Evolutionary conservation across 805 yeast species (phyloP).

Genomic region (Metschnikowia amazonensis): DNA sequence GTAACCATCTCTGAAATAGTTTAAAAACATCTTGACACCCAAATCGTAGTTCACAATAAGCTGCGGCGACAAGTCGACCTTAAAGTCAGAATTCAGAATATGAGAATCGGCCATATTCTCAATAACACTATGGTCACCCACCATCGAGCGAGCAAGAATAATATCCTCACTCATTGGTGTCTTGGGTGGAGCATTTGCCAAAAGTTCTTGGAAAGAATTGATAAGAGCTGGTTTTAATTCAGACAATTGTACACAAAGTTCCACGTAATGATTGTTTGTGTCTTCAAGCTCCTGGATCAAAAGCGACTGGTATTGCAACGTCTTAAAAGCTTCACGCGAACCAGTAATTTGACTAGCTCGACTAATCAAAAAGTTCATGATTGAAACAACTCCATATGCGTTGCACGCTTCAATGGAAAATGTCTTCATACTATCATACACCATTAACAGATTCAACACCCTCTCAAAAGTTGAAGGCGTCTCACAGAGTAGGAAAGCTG

Average conservation of each 20-base stretch:
- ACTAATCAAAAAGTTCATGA: slow-evolving; percentile 4
- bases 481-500: slow-evolving; percentile 20
- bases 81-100: slow-evolving; percentile 10
- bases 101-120: not conserved
- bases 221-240: slow-evolving; percentile 17
- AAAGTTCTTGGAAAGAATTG: not conserved
- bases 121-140: slow-evolving; percentile 1
- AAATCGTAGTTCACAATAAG: slow-evolving; percentile 25
- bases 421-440: slow-evolving; percentile 23
- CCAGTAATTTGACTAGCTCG: not conserved
- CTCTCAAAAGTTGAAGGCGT: slow-evolving; percentile 7
- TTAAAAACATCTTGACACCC: slow-evolving; percentile 27
- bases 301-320: slow-evolving; percentile 27
- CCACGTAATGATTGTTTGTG: slow-evolving; percentile 36
- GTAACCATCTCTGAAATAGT: slow-evolving; percentile 28
- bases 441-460: slow-evolving; percentile 27
- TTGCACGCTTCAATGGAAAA: slow-evolving; percentile 30
- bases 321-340: slow-evolving; percentile 16
- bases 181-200: not conserved
- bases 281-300: slow-evolving; percentile 37
- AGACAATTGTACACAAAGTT: slow-evolving; percentile 22
- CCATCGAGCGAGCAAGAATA: not conserved
- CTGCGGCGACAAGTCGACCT: slow-evolving; percentile 25
- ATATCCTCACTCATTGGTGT: not conserved
- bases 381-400: slow-evolving; percentile 26